Base-by-base conservation (phyloP, 805 yeast species). In the Grigorovia transvaalensis region DNA sequence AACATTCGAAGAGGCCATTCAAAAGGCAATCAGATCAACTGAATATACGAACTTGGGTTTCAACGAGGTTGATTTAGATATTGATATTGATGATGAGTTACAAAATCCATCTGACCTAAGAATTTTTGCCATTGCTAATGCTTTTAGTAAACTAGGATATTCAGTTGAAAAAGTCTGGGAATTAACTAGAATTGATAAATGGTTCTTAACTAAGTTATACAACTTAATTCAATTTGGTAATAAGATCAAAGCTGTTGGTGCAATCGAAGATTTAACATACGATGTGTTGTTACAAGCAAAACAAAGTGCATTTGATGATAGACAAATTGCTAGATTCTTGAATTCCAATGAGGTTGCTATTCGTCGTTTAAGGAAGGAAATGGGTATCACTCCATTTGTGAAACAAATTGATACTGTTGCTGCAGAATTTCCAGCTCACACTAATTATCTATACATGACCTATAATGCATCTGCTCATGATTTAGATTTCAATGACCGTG, bases 341-440 rank as follows among this genome's bases (percentile, higher is more conserved):
- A 82, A 80, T 65, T 86, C 96, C 46, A 89, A 88, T 67, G 99
- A 93, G 74, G 85, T 90, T 54, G 95, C 96, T 52, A 82, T 93
- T 57, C 82, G 99, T 72, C 80, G 91, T 69, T 72, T 85, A 64
- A 84, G 99, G 74, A 82, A 84, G 63, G 95, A 88, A 62, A 81
- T 80, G 52, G 95, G 95, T 51, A 80, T 91, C 57, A 73, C 82
- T 54, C 99, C 99, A 59, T 87, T 85, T 67, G 97, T 89, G 56
- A 91, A 91, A 71, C 96, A 90, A 71, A 93, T 91, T 64, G 99
- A 91, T 75, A 91, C 99, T 30, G 96, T 91, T 59, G 99, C 99
- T 49, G 98, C 99, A 49, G 99, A 91, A 73, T 93, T 91, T 81
- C 99, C 99, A 50, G 96, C 97, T 48, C 78, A 70, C 73, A 91